Base-by-base conservation (phyloP, 2,329 filamentous ascomycete species). In the Leptographium procerum region DNA sequence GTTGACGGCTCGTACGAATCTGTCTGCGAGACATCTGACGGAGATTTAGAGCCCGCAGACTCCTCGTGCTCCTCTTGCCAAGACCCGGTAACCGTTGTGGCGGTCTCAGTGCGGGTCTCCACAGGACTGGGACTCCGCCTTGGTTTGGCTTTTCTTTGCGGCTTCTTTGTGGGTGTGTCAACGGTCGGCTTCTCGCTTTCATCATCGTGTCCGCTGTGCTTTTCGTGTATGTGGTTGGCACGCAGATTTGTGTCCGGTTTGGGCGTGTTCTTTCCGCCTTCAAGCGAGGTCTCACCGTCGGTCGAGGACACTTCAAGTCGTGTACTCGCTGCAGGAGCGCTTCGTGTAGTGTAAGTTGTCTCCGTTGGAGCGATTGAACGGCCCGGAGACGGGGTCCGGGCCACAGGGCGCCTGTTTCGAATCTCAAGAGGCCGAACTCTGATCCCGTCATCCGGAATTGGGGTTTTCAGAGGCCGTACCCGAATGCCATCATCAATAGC, bases 1-100 rank as follows among this genome's bases (percentile, higher is more conserved):
- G 70, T 77, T 2, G 75, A 74, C 9, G 71, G 72, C n/a, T 69
- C 66, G 8, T 72, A 69, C 14, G 73, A 75, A 8, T 64, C 65
- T 14, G 69, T 65, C 14, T 72, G 68, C 2, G 73, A 76, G 1
- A 45, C 61, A 13, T 60, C 58, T 57, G 60, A 51, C 36, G 53
- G 1, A 59, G 58, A 24, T 63, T 59, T 19, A 64, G 55, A 10
- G 56, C 53, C 40, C 33, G 36, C 24, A 4, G 52, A 51, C 1
- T 40, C 47, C 9, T 29, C 66, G 9, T 24, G 57, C 61, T 11
- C 36, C 34, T 63, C 60, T 34, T 66, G 69, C 68, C 66, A 67
- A 67, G 19, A 69, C 68, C 16, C 67, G 63, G 33, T 65, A 33
- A 29, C 9, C 16, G 53, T 24, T 4, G 33, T 11, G 57, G 31